phyloP scores from a whole-genome alignment of 306 rosid species.

The Castanopsis chinensis region DNA sequence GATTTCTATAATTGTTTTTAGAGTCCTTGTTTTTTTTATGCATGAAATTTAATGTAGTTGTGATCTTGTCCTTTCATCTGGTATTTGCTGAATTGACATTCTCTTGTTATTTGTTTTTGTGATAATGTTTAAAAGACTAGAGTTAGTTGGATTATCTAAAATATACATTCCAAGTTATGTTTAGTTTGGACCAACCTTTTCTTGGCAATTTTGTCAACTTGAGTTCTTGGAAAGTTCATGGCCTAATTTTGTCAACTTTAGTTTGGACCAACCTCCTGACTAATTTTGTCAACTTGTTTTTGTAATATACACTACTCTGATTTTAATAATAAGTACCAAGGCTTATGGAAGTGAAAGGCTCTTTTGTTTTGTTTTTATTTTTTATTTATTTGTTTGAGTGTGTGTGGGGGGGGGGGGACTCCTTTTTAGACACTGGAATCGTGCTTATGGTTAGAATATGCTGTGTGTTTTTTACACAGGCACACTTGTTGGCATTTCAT shows the following conservation, averaged over 20 bases:
- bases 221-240: background rate
- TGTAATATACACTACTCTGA: background rate
- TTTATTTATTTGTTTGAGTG: background rate
- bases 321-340: background rate
- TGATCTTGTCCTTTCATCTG: background rate
- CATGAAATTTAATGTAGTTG: constrained; percentile 6
- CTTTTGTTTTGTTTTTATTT: background rate
- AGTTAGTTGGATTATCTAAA: background rate
- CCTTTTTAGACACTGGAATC: background rate
- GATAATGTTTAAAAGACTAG: background rate
- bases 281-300: too few species aligned
- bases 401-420: too few species aligned
- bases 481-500: background rate
- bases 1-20: background rate
- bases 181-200: background rate
- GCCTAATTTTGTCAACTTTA: too few species aligned
- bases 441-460: background rate
- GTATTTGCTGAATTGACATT: background rate
- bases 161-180: background rate
- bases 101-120: background rate
- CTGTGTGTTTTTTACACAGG: background rate
- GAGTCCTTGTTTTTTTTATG: background rate
- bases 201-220: background rate
- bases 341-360: background rate
- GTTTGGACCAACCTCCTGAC: too few species aligned